These are phyloP conservation scores for Prinsepia uniflora DNA, from an alignment of 306 rosid species.

Conservation along the genomic window DNA sequence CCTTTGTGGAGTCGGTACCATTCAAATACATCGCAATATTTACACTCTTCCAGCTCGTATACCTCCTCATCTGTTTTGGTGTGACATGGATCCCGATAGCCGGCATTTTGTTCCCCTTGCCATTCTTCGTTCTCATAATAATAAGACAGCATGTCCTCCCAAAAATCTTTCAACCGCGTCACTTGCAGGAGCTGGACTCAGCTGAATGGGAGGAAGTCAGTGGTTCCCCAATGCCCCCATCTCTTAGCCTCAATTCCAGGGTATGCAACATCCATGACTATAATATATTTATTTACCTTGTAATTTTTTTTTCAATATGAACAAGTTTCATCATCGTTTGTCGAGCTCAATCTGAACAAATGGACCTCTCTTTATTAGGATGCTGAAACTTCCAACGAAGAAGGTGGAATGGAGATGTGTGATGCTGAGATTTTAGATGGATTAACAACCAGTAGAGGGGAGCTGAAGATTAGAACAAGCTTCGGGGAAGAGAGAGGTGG, in stretches of 20 bases:
- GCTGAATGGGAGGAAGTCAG: conserved; percentile 77
- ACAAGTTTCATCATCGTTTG: neutral
- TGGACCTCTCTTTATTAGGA: conserved; percentile 33
- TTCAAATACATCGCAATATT: conserved; percentile 46
- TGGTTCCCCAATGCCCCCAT: conserved; percentile 32
- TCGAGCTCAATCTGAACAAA: neutral
- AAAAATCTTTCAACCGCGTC: conserved; percentile 44
- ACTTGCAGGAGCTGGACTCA: conserved; percentile 69
- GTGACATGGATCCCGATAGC: conserved; percentile 89
- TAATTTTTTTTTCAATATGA: neutral
- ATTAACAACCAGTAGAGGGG: conserved; percentile 77
- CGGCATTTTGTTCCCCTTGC: conserved; percentile 78
- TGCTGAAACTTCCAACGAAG: conserved; percentile 34
- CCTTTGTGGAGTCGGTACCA: conserved; percentile 76
- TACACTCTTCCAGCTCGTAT: conserved; percentile 64
- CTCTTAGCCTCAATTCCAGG: conserved; percentile 36
- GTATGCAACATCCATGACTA: conserved; percentile 27
- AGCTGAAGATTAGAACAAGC: conserved; percentile 68
- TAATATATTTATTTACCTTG: neutral
- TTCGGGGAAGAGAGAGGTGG: conserved; percentile 47
- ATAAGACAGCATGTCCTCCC: conserved; percentile 73
- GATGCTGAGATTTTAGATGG: conserved; percentile 78
- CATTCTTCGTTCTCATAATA: conserved; percentile 62
- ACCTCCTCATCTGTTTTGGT: conserved; percentile 65
- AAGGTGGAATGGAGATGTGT: conserved; percentile 30